These are phyloP conservation scores for Ceratocystis variospora DNA, from an alignment of 2,329 filamentous ascomycete species.

Conservation along the genomic window DNA sequence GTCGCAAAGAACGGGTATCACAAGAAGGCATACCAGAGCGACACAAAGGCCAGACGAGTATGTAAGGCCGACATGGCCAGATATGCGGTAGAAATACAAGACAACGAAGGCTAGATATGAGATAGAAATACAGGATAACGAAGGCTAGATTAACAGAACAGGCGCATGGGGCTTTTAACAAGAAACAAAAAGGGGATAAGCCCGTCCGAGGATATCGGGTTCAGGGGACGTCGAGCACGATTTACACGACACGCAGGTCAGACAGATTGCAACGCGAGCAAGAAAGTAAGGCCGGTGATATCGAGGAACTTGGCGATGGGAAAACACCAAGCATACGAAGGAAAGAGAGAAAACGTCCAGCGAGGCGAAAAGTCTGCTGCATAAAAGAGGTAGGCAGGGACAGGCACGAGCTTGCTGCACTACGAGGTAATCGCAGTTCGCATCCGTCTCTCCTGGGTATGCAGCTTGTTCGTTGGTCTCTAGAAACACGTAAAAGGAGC, in stretches of 20 bases:
- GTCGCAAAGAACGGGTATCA: too few species aligned
- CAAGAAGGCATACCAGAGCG: conserved; percentile 10
- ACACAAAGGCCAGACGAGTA: conserved; percentile 15
- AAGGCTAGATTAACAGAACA: neutral
- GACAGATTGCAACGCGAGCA: neutral
- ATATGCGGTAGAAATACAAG: neutral
- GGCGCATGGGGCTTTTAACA: neutral
- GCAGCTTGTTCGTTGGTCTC: neutral
- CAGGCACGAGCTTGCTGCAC: neutral
- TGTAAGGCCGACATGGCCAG: conserved; percentile 9
- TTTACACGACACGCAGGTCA: neutral
- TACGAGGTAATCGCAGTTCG: neutral
- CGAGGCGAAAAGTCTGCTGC: neutral
- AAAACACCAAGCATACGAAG: neutral
- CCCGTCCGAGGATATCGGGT: neutral
- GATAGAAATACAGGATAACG: neutral
- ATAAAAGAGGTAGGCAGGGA: neutral
- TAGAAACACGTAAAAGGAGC: neutral
- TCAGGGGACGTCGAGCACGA: neutral
- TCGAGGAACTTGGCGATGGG: neutral
- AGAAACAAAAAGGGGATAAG: neutral
- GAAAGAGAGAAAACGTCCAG: neutral
- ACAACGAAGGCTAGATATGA: neutral
- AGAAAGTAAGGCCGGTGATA: neutral
- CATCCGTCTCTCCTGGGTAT: neutral